Evolutionary conservation across 257 asterid genomes (phyloP).

Genomic region (Cruciata laevipes): DNA sequence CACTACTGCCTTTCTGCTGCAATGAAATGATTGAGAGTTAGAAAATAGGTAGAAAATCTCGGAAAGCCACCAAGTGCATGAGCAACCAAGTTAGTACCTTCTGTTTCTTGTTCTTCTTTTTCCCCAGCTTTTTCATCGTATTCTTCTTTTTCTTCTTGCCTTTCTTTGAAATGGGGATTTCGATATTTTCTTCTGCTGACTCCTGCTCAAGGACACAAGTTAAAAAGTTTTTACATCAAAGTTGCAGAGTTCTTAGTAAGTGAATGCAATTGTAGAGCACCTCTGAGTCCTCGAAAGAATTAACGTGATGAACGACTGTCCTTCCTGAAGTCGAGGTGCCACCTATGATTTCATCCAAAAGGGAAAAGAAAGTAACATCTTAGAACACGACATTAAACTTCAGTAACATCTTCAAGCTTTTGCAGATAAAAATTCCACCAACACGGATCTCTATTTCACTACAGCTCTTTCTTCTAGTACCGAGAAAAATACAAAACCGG

Average conservation of each 20-base stretch:
- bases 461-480: not conserved
- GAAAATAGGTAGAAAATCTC: not conserved
- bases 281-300: slow-evolving; percentile 66
- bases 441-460: not conserved
- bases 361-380: not conserved
- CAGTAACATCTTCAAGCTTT: not conserved
- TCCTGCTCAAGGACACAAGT: slow-evolving; percentile 35
- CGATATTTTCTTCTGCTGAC: slow-evolving; percentile 26
- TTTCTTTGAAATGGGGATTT: slow-evolving; percentile 27
- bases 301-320: slow-evolving; percentile 56
- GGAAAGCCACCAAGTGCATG: not conserved
- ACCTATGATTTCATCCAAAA: slow-evolving; percentile 31
- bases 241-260: not conserved
- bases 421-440: not conserved
- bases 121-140: slow-evolving; percentile 31
- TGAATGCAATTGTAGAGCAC: slow-evolving; percentile 24
- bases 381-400: not conserved
- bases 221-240: not conserved
- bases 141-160: slow-evolving; percentile 34
- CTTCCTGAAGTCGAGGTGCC: slow-evolving; percentile 75
- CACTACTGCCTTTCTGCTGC: slow-evolving; percentile 41
- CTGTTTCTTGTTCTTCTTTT: slow-evolving; percentile 33
- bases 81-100: slow-evolving; percentile 27
- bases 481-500: not conserved
- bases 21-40: slow-evolving; percentile 1